Evolutionary conservation across 352 stramenopile species (phyloP).

Genomic region (Pythium rhizo-oryzae): DNA sequence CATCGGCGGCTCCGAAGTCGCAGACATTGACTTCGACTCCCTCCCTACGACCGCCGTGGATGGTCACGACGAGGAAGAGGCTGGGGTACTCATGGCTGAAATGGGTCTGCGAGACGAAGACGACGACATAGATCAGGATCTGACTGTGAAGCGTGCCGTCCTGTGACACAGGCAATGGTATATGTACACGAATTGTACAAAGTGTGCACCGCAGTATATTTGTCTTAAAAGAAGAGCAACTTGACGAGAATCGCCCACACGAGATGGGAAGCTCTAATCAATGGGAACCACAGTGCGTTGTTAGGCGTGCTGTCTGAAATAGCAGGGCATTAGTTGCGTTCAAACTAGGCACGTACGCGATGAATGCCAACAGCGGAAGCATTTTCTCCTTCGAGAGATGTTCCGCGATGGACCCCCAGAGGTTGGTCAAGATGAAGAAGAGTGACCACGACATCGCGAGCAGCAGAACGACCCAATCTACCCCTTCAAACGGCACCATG

Average conservation of each 20-base stretch:
- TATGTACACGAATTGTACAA: constrained; percentile 1
- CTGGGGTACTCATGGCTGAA: constrained; percentile 20
- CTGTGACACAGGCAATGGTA: background rate
- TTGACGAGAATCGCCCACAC: constrained; percentile 87
- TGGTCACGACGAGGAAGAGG: constrained; percentile 19
- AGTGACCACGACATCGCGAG: constrained; percentile 86
- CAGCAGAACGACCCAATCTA: constrained; percentile 84
- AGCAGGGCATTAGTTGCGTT: too few species aligned
- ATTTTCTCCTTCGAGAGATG: constrained; percentile 89
- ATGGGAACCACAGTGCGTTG: background rate
- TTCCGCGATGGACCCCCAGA: constrained; percentile 76
- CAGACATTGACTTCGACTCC: constrained; percentile 33
- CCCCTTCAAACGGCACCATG: constrained; percentile 65
- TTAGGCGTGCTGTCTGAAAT: too few species aligned
- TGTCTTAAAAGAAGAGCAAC: constrained; percentile 81
- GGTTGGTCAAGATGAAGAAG: constrained; percentile 80
- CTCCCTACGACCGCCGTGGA: constrained; percentile 14
- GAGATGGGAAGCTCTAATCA: constrained; percentile 68
- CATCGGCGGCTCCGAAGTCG: constrained; percentile 26
- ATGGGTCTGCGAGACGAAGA: constrained; percentile 17
- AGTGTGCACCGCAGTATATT: constrained; percentile 13
- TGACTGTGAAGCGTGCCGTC: background rate
- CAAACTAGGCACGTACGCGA: constrained; percentile 68
- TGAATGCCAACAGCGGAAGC: constrained; percentile 78
- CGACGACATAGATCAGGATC: constrained; percentile 14